These are phyloP conservation scores for Penicillium samsonianum DNA, from an alignment of 495 filamentous ascomycete species.

Conservation along the genomic window DNA sequence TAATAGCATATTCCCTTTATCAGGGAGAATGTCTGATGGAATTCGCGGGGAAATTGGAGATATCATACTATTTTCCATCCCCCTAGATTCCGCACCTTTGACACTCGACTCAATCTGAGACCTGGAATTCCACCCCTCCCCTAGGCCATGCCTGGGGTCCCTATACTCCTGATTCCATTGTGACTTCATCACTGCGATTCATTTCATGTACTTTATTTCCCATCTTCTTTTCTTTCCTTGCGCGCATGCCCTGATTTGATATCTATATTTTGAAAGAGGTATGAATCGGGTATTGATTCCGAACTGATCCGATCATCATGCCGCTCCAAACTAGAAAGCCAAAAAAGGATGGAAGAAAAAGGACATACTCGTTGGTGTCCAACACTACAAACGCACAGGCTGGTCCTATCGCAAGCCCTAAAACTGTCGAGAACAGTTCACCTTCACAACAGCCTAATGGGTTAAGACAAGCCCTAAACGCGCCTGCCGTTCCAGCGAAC, in stretches of 20 bases:
- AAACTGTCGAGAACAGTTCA: slow-evolving; percentile 17
- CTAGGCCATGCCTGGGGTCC: slow-evolving; percentile 28
- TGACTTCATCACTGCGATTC: slow-evolving; percentile 11
- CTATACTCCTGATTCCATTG: slow-evolving; percentile 16
- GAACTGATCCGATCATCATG: slow-evolving; percentile 31
- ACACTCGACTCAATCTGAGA: slow-evolving; percentile 14
- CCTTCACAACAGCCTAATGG: slow-evolving; percentile 19
- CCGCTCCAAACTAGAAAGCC: slow-evolving; percentile 36
- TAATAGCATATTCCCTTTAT: slow-evolving; percentile 16
- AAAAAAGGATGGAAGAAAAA: slow-evolving; percentile 37
- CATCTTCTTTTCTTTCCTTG: slow-evolving; percentile 7
- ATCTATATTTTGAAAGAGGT: slow-evolving; percentile 15
- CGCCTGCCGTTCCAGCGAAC: slow-evolving; percentile 15
- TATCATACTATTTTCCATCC: slow-evolving; percentile 19
- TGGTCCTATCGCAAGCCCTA: slow-evolving; percentile 26
- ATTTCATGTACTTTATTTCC: slow-evolving; percentile 23
- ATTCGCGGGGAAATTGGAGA: slow-evolving; percentile 29
- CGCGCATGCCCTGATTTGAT: slow-evolving; percentile 25
- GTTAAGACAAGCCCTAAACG: slow-evolving; percentile 20
- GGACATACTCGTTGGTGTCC: slow-evolving; percentile 35
- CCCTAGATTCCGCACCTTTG: slow-evolving; percentile 31
- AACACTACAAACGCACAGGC: slow-evolving; percentile 23
- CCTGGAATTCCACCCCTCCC: slow-evolving; percentile 28
- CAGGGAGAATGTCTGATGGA: slow-evolving; percentile 15
- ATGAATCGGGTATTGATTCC: slow-evolving; percentile 21